These are phyloP conservation scores for Myriangium duriaei DNA, from an alignment of 2,329 filamentous ascomycete genomes.

Conservation along the genomic window DNA sequence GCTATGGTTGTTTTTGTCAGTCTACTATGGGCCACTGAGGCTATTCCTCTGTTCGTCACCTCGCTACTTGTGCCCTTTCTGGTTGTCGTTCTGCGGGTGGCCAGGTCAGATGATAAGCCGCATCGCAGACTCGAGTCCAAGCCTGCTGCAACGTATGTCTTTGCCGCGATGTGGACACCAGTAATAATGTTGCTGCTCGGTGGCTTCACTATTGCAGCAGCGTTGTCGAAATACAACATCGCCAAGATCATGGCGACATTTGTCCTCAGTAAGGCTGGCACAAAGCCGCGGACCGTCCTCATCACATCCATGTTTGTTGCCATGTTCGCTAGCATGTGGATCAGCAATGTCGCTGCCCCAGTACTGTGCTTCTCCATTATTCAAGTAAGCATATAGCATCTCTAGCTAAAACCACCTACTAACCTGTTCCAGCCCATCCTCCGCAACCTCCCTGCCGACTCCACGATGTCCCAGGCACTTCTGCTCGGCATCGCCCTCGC, in stretches of 20 bases:
- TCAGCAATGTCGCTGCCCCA: constrained; percentile 93
- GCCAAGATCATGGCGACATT: constrained; percentile 95
- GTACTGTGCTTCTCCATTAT: constrained; percentile 97
- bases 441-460: constrained; percentile 80
- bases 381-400: constrained; percentile 45
- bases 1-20: constrained; percentile 90
- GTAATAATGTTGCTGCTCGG: constrained; percentile 97
- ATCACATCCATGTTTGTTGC: constrained; percentile 98
- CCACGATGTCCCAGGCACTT: constrained; percentile 85
- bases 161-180: constrained; percentile 96
- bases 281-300: constrained; percentile 74
- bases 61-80: constrained; percentile 89
- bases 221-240: constrained; percentile 92
- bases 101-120: constrained; percentile 61
- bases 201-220: constrained; percentile 90
- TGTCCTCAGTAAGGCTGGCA: constrained; percentile 90
- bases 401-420: not conserved
- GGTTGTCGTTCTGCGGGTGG: constrained; percentile 73
- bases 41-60: constrained; percentile 93
- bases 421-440: constrained; percentile 60
- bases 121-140: constrained; percentile 64
- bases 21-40: constrained; percentile 93
- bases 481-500: constrained; percentile 91
- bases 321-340: constrained; percentile 97
- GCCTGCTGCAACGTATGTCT: constrained; percentile 70